Evolutionary conservation across 2,329 filamentous ascomycete species (phyloP).

Genomic region (Aspergillus chevalieri): DNA sequence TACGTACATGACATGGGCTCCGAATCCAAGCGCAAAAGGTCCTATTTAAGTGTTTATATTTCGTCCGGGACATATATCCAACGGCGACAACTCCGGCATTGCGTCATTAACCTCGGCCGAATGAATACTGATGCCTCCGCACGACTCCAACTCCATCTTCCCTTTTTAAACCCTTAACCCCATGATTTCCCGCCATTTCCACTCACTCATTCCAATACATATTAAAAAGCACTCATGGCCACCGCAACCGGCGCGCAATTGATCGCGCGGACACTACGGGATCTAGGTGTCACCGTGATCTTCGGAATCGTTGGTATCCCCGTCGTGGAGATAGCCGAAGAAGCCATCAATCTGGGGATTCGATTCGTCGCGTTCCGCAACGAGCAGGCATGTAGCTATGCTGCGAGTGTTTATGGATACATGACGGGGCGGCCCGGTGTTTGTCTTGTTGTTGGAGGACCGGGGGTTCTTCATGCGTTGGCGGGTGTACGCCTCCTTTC

Average conservation of each 20-base stretch:
- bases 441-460: slow-evolving; percentile 54
- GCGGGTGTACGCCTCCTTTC: slow-evolving; percentile 42
- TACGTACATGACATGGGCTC: too few relatives aligned
- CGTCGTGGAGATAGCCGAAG: slow-evolving; percentile 52
- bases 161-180: background rate
- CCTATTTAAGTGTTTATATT: too few relatives aligned
- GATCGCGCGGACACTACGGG: slow-evolving; percentile 44
- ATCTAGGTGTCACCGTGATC: slow-evolving; percentile 46
- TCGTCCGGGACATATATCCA: background rate
- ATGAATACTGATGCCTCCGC: background rate
- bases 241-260: slow-evolving; percentile 38
- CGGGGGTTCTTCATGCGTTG: slow-evolving; percentile 53
- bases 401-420: slow-evolving; percentile 54
- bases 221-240: slow-evolving; percentile 12
- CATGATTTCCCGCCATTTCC: background rate
- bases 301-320: slow-evolving; percentile 53
- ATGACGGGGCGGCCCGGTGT: slow-evolving; percentile 52
- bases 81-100: background rate
- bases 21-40: too few relatives aligned
- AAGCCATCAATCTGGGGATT: slow-evolving; percentile 52
- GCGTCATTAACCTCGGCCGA: slow-evolving; percentile 4
- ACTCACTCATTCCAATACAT: too few relatives aligned
- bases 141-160: background rate
- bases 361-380: slow-evolving; percentile 55
- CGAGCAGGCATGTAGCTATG: slow-evolving; percentile 55